Evolutionary conservation across 192 early-diverging fungal genomes (phyloP).

Genomic region (Fimicolochytrium jonesii): DNA sequence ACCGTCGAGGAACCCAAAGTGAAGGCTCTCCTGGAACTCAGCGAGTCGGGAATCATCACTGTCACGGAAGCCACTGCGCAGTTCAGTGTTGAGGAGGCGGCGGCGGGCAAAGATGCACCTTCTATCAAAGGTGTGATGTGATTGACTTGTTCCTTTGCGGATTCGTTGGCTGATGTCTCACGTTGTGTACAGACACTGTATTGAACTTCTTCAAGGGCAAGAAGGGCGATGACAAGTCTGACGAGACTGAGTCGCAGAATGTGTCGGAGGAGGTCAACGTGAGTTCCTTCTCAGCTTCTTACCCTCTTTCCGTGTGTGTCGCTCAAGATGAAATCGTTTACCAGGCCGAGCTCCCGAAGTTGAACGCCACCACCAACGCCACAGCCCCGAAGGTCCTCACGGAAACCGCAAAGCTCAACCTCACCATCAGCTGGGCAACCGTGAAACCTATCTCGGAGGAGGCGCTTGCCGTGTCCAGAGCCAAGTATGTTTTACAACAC

Average conservation of each 20-base stretch:
- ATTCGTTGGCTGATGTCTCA: not conserved
- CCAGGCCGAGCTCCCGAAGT: too few relatives aligned
- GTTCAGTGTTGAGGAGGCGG: constrained; percentile 50
- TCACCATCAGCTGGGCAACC: constrained; percentile 54
- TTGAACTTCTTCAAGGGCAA: constrained; percentile 42
- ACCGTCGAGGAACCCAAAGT: constrained; percentile 68
- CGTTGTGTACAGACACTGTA: constrained; percentile 32
- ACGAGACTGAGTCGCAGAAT: too few relatives aligned
- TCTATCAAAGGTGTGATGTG: not conserved
- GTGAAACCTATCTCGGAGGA: constrained; percentile 47
- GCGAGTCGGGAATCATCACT: constrained; percentile 69
- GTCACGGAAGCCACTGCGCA: constrained; percentile 54
- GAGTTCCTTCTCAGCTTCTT: too few relatives aligned
- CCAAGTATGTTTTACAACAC: constrained; percentile 24
- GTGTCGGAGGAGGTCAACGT: too few relatives aligned
- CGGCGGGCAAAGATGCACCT: constrained; percentile 19
- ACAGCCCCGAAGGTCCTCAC: constrained; percentile 38
- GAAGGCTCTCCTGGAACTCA: constrained; percentile 73
- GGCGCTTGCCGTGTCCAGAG: not conserved
- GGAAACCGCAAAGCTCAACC: constrained; percentile 54
- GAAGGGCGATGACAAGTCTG: constrained; percentile 16
- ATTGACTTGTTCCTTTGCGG: constrained; percentile 5
- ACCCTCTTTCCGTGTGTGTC: too few relatives aligned
- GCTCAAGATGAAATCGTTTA: too few relatives aligned
- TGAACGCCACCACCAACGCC: constrained; percentile 8